Conservation (phyloP, 331 rosid species). For the Malus hybrid region DNA sequence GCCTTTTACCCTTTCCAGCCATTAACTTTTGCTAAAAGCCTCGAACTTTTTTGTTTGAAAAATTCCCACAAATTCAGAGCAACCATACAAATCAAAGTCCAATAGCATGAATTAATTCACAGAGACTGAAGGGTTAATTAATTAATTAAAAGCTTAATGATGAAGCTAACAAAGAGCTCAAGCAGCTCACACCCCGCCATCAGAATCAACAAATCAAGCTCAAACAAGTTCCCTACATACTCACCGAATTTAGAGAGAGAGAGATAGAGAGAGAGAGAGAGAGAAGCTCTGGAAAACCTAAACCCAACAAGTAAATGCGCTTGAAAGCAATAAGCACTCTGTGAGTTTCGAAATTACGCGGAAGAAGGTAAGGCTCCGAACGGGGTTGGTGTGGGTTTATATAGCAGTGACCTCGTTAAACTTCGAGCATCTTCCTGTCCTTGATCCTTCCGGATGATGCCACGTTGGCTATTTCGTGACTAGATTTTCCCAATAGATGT, state of each 20-base stretch:
- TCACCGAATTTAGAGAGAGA: neutral
- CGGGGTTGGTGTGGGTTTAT: constrained; percentile 6
- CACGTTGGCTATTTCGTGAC: constrained; percentile 27
- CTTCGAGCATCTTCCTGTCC: constrained; percentile 29
- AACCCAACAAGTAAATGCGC: neutral
- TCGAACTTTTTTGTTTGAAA: neutral
- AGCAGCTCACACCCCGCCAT: neutral
- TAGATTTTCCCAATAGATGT: neutral
- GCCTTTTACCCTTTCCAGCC: neutral
- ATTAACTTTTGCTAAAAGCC: neutral
- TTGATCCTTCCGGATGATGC: constrained; percentile 13
- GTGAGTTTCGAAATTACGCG: neutral
- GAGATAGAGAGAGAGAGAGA: neutral
- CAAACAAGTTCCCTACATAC: neutral
- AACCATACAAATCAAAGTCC: neutral
- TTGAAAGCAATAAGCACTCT: neutral
- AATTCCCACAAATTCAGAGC: neutral
- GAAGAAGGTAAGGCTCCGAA: neutral
- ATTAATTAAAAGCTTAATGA: neutral
- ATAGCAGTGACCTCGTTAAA: constrained; percentile 26
- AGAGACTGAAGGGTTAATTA: neutral
- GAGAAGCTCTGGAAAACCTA: neutral
- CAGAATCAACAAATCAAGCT: neutral
- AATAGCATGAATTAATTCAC: neutral
- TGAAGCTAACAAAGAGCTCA: neutral